Conservation (phyloP, 345 rosid genomes). For the Eucalyptus dawsonii region DNA sequence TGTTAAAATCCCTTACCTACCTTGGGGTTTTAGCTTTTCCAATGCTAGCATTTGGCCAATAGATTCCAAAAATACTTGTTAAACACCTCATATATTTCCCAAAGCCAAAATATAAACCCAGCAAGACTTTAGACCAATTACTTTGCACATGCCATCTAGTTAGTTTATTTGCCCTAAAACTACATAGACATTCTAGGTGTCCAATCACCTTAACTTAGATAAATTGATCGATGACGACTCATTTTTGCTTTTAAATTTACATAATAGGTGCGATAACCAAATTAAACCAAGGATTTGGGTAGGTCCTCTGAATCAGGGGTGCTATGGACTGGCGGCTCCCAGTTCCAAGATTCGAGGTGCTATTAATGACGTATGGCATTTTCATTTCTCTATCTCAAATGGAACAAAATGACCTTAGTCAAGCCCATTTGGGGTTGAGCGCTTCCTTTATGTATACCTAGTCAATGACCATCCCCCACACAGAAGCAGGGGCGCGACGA, state of each 20-base stretch:
- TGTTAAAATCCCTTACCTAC: rapidly evolving
- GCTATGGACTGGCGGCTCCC: neutral
- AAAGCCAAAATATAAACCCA: too few relatives aligned
- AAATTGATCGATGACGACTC: neutral
- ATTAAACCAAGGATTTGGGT: neutral
- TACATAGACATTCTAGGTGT: neutral
- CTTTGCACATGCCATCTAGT: neutral
- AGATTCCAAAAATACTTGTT: too few relatives aligned
- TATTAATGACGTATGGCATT: neutral
- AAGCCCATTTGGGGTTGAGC: neutral
- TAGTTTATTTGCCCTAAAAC: too few relatives aligned
- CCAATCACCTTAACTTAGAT: neutral
- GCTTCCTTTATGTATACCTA: neutral
- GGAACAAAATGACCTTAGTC: neutral
- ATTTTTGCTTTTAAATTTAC: neutral
- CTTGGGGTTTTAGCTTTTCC: too few relatives aligned
- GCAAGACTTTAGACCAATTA: neutral
- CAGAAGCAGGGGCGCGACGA: neutral
- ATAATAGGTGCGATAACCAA: neutral
- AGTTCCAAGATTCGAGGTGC: neutral
- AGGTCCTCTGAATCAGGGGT: neutral
- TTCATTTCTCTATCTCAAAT: neutral
- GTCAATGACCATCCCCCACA: neutral
- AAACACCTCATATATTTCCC: too few relatives aligned
- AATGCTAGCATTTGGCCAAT: too few relatives aligned